Conservation (phyloP, 176 grass and related monocot species). For the Oryza officinalis region DNA sequence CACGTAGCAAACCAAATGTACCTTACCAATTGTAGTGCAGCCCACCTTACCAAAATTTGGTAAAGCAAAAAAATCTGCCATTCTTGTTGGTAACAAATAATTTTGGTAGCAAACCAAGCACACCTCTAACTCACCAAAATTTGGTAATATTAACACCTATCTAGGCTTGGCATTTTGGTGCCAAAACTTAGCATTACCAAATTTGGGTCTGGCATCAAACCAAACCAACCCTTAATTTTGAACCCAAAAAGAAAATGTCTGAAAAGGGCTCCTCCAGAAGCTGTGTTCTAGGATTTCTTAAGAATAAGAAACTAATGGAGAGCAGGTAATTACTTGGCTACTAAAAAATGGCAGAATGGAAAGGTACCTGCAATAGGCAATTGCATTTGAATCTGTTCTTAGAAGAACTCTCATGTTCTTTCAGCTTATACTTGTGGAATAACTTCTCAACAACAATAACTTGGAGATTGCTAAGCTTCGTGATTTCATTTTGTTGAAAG, state of each 20-base stretch:
- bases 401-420: conserved; percentile 57
- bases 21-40: no score
- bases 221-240: background rate
- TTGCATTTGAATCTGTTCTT: conserved; percentile 64
- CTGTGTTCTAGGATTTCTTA: background rate
- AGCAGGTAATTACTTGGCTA: conserved; percentile 12
- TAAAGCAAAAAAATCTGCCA: no score
- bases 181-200: no score
- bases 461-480: conserved; percentile 60
- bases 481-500: conserved; percentile 59
- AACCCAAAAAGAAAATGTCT: background rate
- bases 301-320: background rate
- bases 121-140: no score
- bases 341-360: conserved; percentile 21
- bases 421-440: conserved; percentile 74
- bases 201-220: no score
- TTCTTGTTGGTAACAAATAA: no score
- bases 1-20: background rate
- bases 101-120: no score
- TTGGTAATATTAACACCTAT: no score
- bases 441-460: conserved; percentile 75
- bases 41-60: no score
- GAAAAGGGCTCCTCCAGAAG: background rate
- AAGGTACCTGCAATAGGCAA: conserved; percentile 70
- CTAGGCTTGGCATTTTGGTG: no score